Base-by-base conservation (phyloP, 495 filamentous ascomycete species). In the Hypoxylon cercidicola region DNA sequence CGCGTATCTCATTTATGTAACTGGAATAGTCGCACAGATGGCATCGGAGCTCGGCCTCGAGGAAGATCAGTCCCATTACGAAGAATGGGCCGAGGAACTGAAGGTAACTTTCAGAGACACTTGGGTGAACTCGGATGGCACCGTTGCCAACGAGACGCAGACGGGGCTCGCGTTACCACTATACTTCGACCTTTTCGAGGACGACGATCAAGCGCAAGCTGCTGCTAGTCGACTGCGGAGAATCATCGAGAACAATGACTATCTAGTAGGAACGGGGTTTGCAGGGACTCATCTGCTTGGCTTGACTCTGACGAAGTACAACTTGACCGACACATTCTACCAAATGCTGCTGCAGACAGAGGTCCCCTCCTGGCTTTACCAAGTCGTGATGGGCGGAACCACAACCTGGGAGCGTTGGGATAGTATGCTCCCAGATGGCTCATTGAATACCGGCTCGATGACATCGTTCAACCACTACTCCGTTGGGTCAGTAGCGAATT, bases 361-460 rank as follows among this genome's bases (percentile, higher is more conserved):
- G 8, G 69, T 77, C 13, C 79, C 83, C 15, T 81, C 74, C 4
- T 85, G 82, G 83, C 63, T 86, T 46, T 84, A 82, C 65, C 82
- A 80, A 11, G 73, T 87, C 10, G 69, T 72, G 1, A 80, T 83
- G 77, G 78, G 77, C 25, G 82, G 76, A 0, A 87, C 84, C 0
- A 84, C 82, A 1, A 81, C 81, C 2, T 86, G 82, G 84, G 83
- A 87, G 64, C 75, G 84, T 1, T 86, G 84, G 84, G 82, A 86
- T 60, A 79, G 76, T 19, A 77, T 87, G 55, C 68, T 82, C 2
- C 75, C 77, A 0, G 77, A 86, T 60, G 82, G 83, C 0, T 70
- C 62, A 4, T 66, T 86, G 4, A 85, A 87, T 51, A 77, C 81
- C 0, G 82, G 81, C 0, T 56, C 75, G 19, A 86, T 87, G 84